These are phyloP conservation scores for Aspergillus ruber DNA, from an alignment of 2,329 filamentous ascomycete genomes.

Conservation along the genomic window DNA sequence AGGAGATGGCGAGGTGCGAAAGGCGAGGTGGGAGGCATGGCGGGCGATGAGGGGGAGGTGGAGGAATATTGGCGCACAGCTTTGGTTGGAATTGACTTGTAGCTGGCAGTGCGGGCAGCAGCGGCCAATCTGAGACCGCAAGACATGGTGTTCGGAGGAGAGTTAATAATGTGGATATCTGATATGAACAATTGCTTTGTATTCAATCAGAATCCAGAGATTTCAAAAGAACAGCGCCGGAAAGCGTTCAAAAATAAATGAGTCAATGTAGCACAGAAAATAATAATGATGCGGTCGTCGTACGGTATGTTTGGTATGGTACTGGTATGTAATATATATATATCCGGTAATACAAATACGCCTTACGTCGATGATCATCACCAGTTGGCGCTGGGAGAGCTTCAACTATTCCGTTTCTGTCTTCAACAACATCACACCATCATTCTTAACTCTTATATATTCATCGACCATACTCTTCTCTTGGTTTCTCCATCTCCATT, in stretches of 20 bases:
- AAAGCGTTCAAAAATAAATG: not conserved
- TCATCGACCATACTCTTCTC: not conserved
- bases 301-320: conserved; percentile 13
- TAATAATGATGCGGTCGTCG: conserved; percentile 1
- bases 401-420: conserved; percentile 1
- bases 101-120: conserved; percentile 14
- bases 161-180: no score
- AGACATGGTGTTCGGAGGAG: conserved; percentile 15
- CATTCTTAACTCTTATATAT: not conserved
- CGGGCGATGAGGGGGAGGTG: conserved; percentile 9
- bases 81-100: conserved; percentile 10
- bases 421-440: not conserved
- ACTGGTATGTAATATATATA: not conserved
- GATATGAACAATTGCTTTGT: no score
- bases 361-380: not conserved
- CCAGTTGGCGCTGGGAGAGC: not conserved
- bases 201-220: no score
- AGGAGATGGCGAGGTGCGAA: conserved; percentile 76
- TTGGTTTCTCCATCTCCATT: not conserved
- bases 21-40: conserved; percentile 45
- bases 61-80: conserved; percentile 25
- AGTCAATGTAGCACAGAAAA: not conserved
- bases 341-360: not conserved
- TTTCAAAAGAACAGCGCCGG: not conserved
- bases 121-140: conserved; percentile 17